Conservation (phyloP, 192 early-diverging fungal genomes). For the Entophlyctis helioformis region DNA sequence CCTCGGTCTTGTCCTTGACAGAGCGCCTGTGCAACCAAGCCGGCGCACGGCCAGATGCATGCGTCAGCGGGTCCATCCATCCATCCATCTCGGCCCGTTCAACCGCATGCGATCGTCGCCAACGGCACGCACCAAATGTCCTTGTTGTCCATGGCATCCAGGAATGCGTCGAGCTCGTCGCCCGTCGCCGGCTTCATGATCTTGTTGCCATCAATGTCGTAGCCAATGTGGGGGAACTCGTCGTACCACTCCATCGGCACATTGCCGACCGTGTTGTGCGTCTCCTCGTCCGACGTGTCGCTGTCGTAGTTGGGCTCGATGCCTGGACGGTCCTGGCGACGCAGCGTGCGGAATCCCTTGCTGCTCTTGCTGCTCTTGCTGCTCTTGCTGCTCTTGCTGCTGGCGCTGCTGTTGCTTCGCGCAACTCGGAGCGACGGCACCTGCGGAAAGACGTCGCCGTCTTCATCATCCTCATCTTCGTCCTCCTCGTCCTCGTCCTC, state of each 20-base stretch:
- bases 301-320: slow-evolving; percentile 90
- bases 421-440: neutral
- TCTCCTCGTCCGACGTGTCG: slow-evolving; percentile 86
- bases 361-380: slow-evolving; percentile 12
- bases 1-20: slow-evolving; percentile 68
- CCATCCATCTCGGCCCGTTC: neutral
- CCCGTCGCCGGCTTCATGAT: slow-evolving; percentile 75
- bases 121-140: slow-evolving; percentile 56
- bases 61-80: neutral
- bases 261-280: slow-evolving; percentile 85
- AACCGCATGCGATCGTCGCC: neutral
- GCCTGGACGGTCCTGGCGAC: slow-evolving; percentile 41
- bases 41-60: too few species aligned
- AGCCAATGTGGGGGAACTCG: slow-evolving; percentile 94
- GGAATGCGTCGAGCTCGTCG: slow-evolving; percentile 90
- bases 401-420: neutral
- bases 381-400: neutral
- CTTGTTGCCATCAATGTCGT: slow-evolving; percentile 87
- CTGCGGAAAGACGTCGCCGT: slow-evolving; percentile 1
- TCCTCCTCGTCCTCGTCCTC: slow-evolving; percentile 11
- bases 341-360: slow-evolving; percentile 3
- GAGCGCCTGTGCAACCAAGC: slow-evolving; percentile 35
- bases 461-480: slow-evolving; percentile 33
- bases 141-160: slow-evolving; percentile 85
- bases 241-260: slow-evolving; percentile 97